Conservation (phyloP, 768 basidiomycete genomes). For the Cantharellus anzutake region DNA sequence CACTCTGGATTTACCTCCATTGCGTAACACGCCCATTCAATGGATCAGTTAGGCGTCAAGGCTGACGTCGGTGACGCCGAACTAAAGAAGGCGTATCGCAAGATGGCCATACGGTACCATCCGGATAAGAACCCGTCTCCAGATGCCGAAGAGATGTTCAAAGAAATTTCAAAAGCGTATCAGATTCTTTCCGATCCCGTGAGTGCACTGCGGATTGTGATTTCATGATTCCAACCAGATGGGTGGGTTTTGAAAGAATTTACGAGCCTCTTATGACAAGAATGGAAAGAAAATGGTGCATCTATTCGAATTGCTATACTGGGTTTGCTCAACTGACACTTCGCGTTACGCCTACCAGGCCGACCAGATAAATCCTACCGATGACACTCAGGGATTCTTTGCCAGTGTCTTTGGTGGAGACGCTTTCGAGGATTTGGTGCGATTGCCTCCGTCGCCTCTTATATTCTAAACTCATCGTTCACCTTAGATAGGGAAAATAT, state of each 20-base stretch:
- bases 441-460: constrained; percentile 16
- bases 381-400: constrained; percentile 90
- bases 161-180: constrained; percentile 97
- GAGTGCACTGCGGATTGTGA: constrained; percentile 14
- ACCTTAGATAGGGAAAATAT: constrained; percentile 82
- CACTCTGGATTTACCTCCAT: neutral
- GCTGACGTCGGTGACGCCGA: constrained; percentile 59
- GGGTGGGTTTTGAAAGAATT: constrained; percentile 30
- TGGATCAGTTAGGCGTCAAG: constrained; percentile 40
- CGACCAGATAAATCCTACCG: constrained; percentile 21
- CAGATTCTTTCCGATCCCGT: constrained; percentile 78
- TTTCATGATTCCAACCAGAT: constrained; percentile 9
- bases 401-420: constrained; percentile 93
- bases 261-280: constrained; percentile 83
- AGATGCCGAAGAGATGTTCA: constrained; percentile 94
- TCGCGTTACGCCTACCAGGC: neutral
- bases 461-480: neutral
- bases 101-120: constrained; percentile 91
- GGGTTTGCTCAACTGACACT: neutral
- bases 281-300: constrained; percentile 78
- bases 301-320: constrained; percentile 13
- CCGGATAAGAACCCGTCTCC: constrained; percentile 87
- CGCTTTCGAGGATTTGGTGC: constrained; percentile 71
- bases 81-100: constrained; percentile 90
- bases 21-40: neutral